A percentile compares a stretch with the other conserved stretches of the same genome.
Conservation (phyloP, 1,139 yeast species). For the Suhomyces wounanorum region DNA sequence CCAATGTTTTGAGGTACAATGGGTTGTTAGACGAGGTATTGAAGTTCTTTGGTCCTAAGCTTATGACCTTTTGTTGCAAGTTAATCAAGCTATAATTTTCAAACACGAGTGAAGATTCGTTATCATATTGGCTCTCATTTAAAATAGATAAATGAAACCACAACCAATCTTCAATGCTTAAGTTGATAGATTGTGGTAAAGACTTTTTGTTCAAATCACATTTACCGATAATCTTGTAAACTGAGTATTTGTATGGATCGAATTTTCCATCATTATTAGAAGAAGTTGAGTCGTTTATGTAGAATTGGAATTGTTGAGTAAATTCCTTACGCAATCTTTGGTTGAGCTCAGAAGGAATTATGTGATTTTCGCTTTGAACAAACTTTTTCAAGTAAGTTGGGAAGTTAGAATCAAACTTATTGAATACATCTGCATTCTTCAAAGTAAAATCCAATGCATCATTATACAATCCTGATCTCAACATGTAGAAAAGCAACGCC, state of each 20-base stretch:
- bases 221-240: constrained; percentile 88
- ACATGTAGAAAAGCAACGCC: constrained; percentile 83
- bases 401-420: constrained; percentile 82
- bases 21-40: constrained; percentile 66
- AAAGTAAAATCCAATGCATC: constrained; percentile 63
- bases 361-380: constrained; percentile 49
- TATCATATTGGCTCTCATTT: constrained; percentile 50
- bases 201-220: constrained; percentile 79
- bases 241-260: constrained; percentile 90
- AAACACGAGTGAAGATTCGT: constrained; percentile 52
- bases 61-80: constrained; percentile 69
- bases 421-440: constrained; percentile 54
- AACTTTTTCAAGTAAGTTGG: constrained; percentile 77
- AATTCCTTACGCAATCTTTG: constrained; percentile 79
- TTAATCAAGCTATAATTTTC: constrained; percentile 75
- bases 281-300: constrained; percentile 36
- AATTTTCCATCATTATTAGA: constrained; percentile 43
- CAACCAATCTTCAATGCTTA: constrained; percentile 93
- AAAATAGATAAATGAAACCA: constrained; percentile 88
- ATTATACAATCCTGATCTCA: constrained; percentile 77
- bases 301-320: constrained; percentile 77
- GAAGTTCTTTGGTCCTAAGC: constrained; percentile 75
- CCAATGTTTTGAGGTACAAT: constrained; percentile 72
- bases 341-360: constrained; percentile 64
- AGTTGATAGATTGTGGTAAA: constrained; percentile 69